Conservation (phyloP, 2,329 filamentous ascomycete genomes). For the Grosmannia serpens region DNA sequence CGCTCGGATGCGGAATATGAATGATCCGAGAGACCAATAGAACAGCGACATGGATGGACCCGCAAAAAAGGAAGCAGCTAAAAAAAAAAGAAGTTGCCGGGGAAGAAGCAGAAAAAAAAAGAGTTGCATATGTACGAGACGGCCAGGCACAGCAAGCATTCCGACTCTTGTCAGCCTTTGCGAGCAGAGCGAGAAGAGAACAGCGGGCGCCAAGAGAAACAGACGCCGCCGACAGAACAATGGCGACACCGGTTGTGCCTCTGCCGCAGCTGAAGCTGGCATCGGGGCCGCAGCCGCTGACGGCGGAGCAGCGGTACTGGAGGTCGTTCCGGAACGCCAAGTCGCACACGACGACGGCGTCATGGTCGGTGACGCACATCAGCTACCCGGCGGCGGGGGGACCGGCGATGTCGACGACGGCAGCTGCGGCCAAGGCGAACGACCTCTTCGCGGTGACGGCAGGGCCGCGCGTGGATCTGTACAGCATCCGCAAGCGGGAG, state of each 20-base stretch:
- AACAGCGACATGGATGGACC: not conserved
- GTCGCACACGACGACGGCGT: slow-evolving; percentile 80
- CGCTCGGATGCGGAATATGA: not conserved
- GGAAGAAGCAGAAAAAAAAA: not conserved
- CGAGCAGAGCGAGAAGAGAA: not conserved
- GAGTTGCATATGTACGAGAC: not conserved
- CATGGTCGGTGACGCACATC: slow-evolving; percentile 83
- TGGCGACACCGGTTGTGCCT: slow-evolving; percentile 79
- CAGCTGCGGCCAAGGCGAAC: slow-evolving; percentile 37
- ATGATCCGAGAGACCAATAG: not conserved
- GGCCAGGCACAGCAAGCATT: not conserved
- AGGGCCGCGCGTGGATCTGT: slow-evolving; percentile 84
- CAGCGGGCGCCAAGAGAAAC: not conserved
- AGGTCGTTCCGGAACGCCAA: slow-evolving; percentile 86
- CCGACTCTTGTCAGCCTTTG: not conserved
- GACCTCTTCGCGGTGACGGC: slow-evolving; percentile 90
- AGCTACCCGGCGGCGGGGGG: slow-evolving; percentile 50
- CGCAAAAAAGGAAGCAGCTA: not conserved
- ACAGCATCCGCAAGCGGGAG: slow-evolving; percentile 84
- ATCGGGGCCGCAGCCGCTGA: slow-evolving; percentile 68
- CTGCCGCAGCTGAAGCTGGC: slow-evolving; percentile 74
- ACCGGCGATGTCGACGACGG: slow-evolving; percentile 21
- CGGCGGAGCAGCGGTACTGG: slow-evolving; percentile 94
- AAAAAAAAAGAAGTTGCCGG: not conserved
- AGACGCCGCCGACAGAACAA: slow-evolving; percentile 22